These are phyloP conservation scores for Sclerotinia nivalis DNA, from an alignment of 2,329 filamentous ascomycete genomes.

Conservation along the genomic window DNA sequence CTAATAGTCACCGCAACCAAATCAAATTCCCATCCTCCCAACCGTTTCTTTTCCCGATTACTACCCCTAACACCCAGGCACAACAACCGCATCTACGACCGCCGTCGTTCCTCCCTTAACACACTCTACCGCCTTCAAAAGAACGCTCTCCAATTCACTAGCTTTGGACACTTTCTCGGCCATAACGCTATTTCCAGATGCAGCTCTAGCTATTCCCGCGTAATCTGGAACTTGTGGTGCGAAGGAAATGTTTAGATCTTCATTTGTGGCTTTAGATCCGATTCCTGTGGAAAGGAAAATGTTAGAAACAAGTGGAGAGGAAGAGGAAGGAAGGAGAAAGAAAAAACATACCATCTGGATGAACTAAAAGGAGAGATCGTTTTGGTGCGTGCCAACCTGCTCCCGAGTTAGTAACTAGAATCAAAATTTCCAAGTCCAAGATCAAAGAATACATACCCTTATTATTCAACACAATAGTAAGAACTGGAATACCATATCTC, in stretches of 20 bases:
- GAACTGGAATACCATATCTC: conserved; percentile 64
- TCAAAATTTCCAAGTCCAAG: not conserved
- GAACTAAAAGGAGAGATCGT: conserved; percentile 61
- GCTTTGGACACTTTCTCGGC: conserved; percentile 58
- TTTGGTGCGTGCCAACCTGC: conserved; percentile 66
- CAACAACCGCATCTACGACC: conserved; percentile 54
- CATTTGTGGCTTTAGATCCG: conserved; percentile 61
- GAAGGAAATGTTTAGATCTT: conserved; percentile 67
- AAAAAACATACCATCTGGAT: conserved; percentile 50
- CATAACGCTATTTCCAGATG: conserved; percentile 62
- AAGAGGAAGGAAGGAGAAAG: not conserved
- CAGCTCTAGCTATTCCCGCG: conserved; percentile 66
- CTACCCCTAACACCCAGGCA: conserved; percentile 32
- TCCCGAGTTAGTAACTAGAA: not conserved
- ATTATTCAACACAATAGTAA: conserved; percentile 70
- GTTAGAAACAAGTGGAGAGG: not conserved
- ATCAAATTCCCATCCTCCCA: not conserved
- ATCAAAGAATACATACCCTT: conserved; percentile 46
- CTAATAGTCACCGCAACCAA: not conserved
- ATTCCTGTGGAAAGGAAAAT: conserved; percentile 45
- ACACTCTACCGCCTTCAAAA: conserved; percentile 59
- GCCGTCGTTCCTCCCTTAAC: conserved; percentile 59
- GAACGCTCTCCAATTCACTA: conserved; percentile 53
- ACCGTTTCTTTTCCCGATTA: not conserved
- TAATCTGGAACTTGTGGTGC: conserved; percentile 63